Evolutionary conservation across 345 rosid genomes (phyloP).

Genomic region (Reutealis trisperma): DNA sequence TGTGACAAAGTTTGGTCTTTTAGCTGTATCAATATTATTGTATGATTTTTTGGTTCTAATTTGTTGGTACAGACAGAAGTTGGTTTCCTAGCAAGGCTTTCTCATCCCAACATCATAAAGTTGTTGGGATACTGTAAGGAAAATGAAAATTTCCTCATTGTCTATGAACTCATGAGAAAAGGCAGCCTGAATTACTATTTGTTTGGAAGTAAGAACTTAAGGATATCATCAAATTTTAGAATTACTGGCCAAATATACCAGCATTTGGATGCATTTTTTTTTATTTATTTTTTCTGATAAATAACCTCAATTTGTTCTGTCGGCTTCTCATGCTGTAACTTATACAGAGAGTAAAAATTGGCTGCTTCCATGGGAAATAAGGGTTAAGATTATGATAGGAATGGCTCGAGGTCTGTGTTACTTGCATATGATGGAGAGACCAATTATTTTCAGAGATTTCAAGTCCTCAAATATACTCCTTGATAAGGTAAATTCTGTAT

Average conservation of each 20-base stretch:
- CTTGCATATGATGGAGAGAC: constrained; percentile 9
- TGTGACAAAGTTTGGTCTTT: too few relatives aligned
- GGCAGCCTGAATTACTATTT: constrained; percentile 20
- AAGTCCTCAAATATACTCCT: constrained; percentile 6
- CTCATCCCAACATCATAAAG: constrained; percentile 24
- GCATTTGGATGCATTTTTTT: too few relatives aligned
- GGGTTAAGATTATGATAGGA: constrained; percentile 9
- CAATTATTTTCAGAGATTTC: constrained; percentile 15
- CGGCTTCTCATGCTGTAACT: background rate
- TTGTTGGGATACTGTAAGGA: constrained; percentile 19
- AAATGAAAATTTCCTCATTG: constrained; percentile 5
- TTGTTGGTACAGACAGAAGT: constrained; percentile 1
- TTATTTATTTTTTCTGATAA: background rate
- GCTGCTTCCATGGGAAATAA: background rate
- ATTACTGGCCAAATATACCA: background rate
- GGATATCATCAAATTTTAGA: background rate
- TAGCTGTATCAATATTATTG: too few relatives aligned
- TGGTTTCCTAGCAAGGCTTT: constrained; percentile 16
- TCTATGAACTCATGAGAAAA: constrained; percentile 25
- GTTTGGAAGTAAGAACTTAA: constrained; percentile 20
- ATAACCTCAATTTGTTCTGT: background rate
- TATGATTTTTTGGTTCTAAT: background rate
- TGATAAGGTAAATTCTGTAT: background rate
- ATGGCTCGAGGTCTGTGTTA: constrained; percentile 11
- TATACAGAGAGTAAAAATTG: background rate